Evolutionary conservation across 768 basidiomycete genomes (phyloP).

Genomic region (Cystofilobasidium macerans): DNA sequence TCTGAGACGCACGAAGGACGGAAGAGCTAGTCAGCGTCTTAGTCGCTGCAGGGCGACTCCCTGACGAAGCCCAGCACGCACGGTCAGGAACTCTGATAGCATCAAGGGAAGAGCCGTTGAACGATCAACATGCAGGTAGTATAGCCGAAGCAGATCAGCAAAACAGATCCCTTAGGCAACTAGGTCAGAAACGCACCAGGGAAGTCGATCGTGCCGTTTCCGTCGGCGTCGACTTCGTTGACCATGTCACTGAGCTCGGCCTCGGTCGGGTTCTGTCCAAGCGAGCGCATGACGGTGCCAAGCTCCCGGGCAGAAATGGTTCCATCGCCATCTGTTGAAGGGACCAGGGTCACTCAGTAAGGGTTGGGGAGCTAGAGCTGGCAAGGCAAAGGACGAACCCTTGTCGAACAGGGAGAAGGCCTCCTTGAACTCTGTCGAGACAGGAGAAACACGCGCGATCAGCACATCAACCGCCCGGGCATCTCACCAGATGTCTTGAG

Average conservation of each 20-base stretch:
- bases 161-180: too few species aligned
- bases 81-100: conserved; percentile 28
- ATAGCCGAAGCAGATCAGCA: not conserved
- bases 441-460: not conserved
- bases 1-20: conserved; percentile 7
- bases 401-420: conserved; percentile 19
- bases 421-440: conserved; percentile 14
- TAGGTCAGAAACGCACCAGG: conserved; percentile 40
- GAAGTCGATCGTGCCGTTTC: conserved; percentile 77
- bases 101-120: not conserved
- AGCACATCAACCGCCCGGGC: too few species aligned
- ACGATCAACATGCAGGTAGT: too few species aligned
- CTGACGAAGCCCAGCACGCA: not conserved
- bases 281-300: conserved; percentile 84
- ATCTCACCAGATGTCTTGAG: too few species aligned
- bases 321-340: conserved; percentile 68
- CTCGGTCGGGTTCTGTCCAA: conserved; percentile 86
- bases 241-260: conserved; percentile 90
- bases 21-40: not conserved
- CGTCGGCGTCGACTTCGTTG: conserved; percentile 83
- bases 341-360: too few species aligned
- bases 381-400: conserved; percentile 1
- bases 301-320: conserved; percentile 84
- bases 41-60: not conserved
- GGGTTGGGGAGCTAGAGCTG: not conserved